These are phyloP conservation scores for Pterocarpus santalinus DNA, from an alignment of 306 rosid species.

Conservation along the genomic window DNA sequence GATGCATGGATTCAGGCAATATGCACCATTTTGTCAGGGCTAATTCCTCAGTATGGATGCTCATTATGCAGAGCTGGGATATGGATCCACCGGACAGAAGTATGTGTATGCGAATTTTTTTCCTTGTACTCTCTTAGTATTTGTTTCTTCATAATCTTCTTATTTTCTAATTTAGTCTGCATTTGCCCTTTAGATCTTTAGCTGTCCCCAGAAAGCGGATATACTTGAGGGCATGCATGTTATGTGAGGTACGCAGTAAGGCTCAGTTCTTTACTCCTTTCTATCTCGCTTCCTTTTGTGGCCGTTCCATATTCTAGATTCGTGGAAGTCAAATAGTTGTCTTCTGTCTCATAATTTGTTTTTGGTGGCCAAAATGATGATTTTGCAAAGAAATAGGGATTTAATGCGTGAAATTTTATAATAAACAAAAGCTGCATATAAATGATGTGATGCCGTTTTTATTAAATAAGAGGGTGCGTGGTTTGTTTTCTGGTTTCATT, in stretches of 20 bases:
- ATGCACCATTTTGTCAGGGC: slow-evolving; percentile 99
- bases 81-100: slow-evolving; percentile 96
- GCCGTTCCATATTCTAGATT: not conserved
- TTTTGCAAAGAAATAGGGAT: not conserved
- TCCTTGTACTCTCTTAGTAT: not conserved
- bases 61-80: slow-evolving; percentile 97
- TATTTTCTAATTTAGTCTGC: slow-evolving; percentile 21
- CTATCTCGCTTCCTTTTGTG: not conserved
- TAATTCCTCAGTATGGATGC: slow-evolving; percentile 93
- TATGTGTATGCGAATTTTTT: slow-evolving; percentile 49
- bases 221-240: slow-evolving; percentile 95
- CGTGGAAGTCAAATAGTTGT: slow-evolving; percentile 1
- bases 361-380: slow-evolving; percentile 8
- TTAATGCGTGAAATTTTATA: not conserved
- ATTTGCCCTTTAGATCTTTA: slow-evolving; percentile 71
- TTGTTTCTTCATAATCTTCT: slow-evolving; percentile 6
- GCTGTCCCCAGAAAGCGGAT: slow-evolving; percentile 91
- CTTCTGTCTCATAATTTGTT: not conserved
- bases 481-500: not conserved
- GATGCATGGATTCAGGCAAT: slow-evolving; percentile 98
- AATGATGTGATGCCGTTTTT: not conserved
- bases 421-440: not conserved
- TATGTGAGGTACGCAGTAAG: slow-evolving; percentile 60
- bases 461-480: not conserved
- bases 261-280: not conserved